Conservation (phyloP, 1,139 yeast genomes). For the Kurtzmaniella natalensis region DNA sequence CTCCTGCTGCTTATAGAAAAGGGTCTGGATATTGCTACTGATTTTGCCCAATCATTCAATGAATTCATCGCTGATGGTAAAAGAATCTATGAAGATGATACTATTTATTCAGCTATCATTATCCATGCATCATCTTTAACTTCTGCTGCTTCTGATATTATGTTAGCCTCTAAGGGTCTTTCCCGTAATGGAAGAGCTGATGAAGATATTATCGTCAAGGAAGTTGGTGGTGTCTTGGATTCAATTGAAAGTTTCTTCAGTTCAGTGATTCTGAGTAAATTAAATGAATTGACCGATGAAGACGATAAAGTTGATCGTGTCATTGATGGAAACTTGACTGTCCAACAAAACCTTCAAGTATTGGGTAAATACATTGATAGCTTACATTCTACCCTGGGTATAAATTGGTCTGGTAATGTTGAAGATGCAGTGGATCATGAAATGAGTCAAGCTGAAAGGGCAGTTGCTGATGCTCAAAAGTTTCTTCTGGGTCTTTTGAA, state of each 20-base stretch:
- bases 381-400: constrained; percentile 40
- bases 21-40: constrained; percentile 69
- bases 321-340: constrained; percentile 68
- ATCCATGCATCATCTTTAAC: constrained; percentile 66
- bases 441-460: constrained; percentile 65
- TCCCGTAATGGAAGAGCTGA: constrained; percentile 50
- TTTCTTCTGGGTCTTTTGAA: constrained; percentile 53
- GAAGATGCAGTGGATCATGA: constrained; percentile 71
- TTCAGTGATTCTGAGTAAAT: constrained; percentile 50
- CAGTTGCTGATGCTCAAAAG: constrained; percentile 63
- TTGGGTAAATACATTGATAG: constrained; percentile 55
- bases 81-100: constrained; percentile 49
- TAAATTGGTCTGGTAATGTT: constrained; percentile 51
- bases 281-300: constrained; percentile 50
- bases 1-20: constrained; percentile 68
- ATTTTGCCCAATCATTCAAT: constrained; percentile 77
- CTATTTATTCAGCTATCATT: constrained; percentile 52
- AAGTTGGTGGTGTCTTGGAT: constrained; percentile 56
- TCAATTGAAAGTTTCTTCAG: constrained; percentile 61
- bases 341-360: constrained; percentile 66
- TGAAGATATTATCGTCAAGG: constrained; percentile 46
- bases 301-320: constrained; percentile 72
- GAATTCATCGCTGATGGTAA: constrained; percentile 76
- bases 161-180: constrained; percentile 69
- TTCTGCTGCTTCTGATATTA: constrained; percentile 58